Evolutionary conservation across 2,329 filamentous ascomycete genomes (phyloP).

Genomic region (Colletotrichum scovillei): DNA sequence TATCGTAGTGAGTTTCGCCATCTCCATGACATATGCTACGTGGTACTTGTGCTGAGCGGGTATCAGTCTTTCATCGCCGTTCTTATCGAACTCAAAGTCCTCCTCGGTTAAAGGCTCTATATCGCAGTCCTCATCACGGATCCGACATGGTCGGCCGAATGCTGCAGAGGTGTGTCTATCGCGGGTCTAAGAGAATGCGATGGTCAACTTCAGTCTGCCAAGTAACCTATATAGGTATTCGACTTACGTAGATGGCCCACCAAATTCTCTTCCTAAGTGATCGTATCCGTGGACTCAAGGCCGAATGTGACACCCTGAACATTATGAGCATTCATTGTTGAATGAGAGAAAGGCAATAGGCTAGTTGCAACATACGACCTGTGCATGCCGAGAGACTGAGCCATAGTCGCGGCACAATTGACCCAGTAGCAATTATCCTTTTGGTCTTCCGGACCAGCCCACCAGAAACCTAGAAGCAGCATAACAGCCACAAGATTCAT

Average conservation of each 20-base stretch:
- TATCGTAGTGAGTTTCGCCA: slow-evolving; percentile 48
- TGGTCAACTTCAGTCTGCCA: not conserved
- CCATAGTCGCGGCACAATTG: slow-evolving; percentile 21
- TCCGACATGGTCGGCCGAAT: slow-evolving; percentile 48
- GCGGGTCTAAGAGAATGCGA: slow-evolving; percentile 24
- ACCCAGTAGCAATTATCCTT: slow-evolving; percentile 31
- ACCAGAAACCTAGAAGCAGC: slow-evolving; percentile 29
- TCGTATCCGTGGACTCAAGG: not conserved
- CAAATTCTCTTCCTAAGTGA: slow-evolving; percentile 19
- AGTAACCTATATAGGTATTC: not conserved
- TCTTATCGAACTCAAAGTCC: slow-evolving; percentile 46
- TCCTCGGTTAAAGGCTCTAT: slow-evolving; percentile 45
- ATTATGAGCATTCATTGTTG: not conserved
- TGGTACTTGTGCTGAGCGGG: slow-evolving; percentile 43
- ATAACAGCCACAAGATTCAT: slow-evolving; percentile 11
- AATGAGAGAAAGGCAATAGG: not conserved
- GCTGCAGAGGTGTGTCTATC: slow-evolving; percentile 50
- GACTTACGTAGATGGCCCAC: slow-evolving; percentile 28
- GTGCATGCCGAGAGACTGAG: slow-evolving; percentile 27
- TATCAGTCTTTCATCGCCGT: slow-evolving; percentile 26
- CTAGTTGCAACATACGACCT: not conserved
- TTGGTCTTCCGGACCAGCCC: slow-evolving; percentile 17
- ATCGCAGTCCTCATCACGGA: slow-evolving; percentile 52
- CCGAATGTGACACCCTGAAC: not conserved
- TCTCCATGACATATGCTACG: slow-evolving; percentile 48